Evolutionary conservation across 2,329 filamentous ascomycete species (phyloP).

Genomic region (Aspergillus pseudoviridinutans): DNA sequence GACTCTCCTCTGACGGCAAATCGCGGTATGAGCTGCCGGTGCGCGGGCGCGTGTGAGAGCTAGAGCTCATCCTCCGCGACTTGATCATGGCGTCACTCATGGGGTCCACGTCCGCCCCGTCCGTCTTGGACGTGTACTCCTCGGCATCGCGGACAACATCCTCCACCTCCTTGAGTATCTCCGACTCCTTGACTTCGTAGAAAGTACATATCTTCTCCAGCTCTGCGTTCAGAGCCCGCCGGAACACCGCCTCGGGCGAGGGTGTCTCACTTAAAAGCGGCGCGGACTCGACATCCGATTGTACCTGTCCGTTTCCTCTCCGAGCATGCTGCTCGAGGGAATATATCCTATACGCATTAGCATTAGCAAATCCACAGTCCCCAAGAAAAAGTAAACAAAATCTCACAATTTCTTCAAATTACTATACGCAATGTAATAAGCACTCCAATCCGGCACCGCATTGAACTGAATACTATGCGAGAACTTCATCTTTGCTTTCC

Average conservation of each 20-base stretch:
- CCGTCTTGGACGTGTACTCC: slow-evolving; percentile 59
- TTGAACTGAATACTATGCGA: slow-evolving; percentile 99
- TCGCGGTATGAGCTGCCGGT: slow-evolving; percentile 52
- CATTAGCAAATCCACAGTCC: neutral
- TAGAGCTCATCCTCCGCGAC: slow-evolving; percentile 37
- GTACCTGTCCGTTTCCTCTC: slow-evolving; percentile 49
- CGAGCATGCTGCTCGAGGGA: slow-evolving; percentile 82
- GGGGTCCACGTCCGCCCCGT: slow-evolving; percentile 41
- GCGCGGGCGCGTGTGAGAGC: slow-evolving; percentile 40
- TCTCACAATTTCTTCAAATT: slow-evolving; percentile 96
- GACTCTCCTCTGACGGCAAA: slow-evolving; percentile 41
- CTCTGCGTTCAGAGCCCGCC: slow-evolving; percentile 76
- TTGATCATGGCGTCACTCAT: slow-evolving; percentile 41
- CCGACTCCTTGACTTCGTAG: slow-evolving; percentile 82
- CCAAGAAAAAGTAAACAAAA: slow-evolving; percentile 2
- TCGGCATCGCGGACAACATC: slow-evolving; percentile 72
- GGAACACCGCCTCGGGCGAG: slow-evolving; percentile 79
- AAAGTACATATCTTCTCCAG: slow-evolving; percentile 93
- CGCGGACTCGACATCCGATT: slow-evolving; percentile 74
- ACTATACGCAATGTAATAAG: slow-evolving; percentile 95
- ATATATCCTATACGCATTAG: slow-evolving; percentile 66
- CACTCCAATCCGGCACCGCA: slow-evolving; percentile 99
- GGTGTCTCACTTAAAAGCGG: slow-evolving; percentile 66
- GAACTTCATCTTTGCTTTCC: slow-evolving; percentile 95
- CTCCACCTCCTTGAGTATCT: slow-evolving; percentile 77